Base-by-base conservation (phyloP, 768 basidiomycete genomes). In the Termitomyces heimii region DNA sequence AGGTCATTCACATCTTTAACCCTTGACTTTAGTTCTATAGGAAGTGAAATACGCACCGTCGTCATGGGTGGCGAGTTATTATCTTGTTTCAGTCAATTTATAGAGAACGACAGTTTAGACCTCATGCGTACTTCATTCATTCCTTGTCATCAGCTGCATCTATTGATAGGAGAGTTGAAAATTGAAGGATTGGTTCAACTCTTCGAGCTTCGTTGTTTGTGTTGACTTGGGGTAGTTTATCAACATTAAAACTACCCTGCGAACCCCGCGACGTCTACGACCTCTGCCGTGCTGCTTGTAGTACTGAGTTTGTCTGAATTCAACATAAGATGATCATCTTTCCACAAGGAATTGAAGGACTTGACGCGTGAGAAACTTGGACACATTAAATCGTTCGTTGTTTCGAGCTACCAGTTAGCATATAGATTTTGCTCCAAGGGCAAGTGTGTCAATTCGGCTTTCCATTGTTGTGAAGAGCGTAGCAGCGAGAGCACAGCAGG, bases 11-110 rank as follows among this genome's bases (percentile, higher is more conserved):
- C 22, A 24, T 20, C 34, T 44, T 60, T 54, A 68, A 60, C 57
- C 58, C 40, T 39, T 60, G 56, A 26, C 63, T 29, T 20, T 59
- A 90, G 89, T 92, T 91, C 72, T 92, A 92, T 71, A 85, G 89
- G 68, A 92, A 92, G 73, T 92, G 77, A 72, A 35, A 22, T 40
- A 31, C 14, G 42, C 16, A 34, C 14, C 12, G 7, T 32, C 4
- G 12, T 13, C 13, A 7, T 3, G 16, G 12, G 18, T 4, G 26
- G 8, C 3, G 18, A 26, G 5, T 13, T 16, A 13, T 12, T 5
- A n/a, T 13, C n/a, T 51, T 28, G 24, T 39, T 39, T 13, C 10
- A 4, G 26, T 24, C 20, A 16, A 35, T 24, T n/a, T n/a, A n/a
- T 9, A 7, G n/a, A 31, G 45, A 29, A 29, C 45, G 18, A 29